Conservation (phyloP, 257 asterid genomes). For the Solanum medicagineum region DNA sequence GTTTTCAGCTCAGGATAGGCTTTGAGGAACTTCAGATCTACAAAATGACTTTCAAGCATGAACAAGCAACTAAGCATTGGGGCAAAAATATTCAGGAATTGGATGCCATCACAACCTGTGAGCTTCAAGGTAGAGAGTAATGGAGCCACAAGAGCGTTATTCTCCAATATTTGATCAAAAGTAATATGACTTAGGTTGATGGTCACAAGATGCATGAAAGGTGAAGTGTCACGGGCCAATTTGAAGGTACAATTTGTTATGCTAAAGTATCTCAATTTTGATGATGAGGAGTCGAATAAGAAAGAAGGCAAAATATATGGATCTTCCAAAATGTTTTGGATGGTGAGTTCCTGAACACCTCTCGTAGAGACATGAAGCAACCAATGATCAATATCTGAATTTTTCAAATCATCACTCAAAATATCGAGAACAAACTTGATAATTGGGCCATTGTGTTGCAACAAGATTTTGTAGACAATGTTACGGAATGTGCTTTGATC, state of each 20-base stretch:
- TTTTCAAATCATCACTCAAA: not conserved
- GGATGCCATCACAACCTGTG: not conserved
- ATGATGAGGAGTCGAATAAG: not conserved
- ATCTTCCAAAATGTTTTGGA: not conserved
- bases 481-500: not conserved
- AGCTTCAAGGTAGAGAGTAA: not conserved
- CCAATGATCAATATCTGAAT: not conserved
- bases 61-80: not conserved
- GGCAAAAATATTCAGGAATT: not conserved
- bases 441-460: not conserved
- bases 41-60: not conserved
- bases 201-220: not conserved
- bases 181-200: not conserved
- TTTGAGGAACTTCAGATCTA: not conserved
- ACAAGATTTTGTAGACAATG: not conserved
- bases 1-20: not conserved
- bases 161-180: not conserved
- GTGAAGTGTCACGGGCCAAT: not conserved
- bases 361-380: not conserved
- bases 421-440: not conserved
- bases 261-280: not conserved
- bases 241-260: not conserved
- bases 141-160: not conserved
- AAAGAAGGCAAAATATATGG: not conserved
- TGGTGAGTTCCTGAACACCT: not conserved